phyloP scores from a whole-genome alignment of 2,329 filamentous ascomycete species.

The Neoscytalidium dimidiatum region DNA sequence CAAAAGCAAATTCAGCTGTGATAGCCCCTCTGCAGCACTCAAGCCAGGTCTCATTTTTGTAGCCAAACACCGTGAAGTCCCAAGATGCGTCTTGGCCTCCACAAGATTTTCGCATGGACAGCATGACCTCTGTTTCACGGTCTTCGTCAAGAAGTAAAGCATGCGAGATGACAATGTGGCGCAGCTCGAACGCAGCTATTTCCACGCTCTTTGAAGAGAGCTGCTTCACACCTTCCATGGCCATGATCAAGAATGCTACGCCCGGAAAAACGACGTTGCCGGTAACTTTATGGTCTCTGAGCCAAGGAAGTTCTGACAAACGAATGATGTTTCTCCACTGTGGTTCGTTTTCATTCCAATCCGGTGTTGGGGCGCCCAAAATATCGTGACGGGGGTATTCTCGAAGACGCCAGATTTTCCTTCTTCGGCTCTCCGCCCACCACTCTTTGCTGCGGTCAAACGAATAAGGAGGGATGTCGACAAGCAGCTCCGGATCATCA shows the following conservation, averaged over 20 bases:
- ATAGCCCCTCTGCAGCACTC: slow-evolving; percentile 6
- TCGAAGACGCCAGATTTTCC: slow-evolving; percentile 24
- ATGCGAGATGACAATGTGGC: slow-evolving; percentile 1
- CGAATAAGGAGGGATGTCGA: neutral
- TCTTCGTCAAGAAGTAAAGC: neutral
- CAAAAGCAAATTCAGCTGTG: neutral
- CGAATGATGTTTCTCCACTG: slow-evolving; percentile 47
- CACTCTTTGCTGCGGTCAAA: slow-evolving; percentile 14
- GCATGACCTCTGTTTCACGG: neutral
- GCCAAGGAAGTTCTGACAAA: slow-evolving; percentile 46
- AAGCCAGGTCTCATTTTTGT: neutral
- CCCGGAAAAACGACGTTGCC: neutral
- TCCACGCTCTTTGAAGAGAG: neutral
- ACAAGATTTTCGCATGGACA: slow-evolving; percentile 1
- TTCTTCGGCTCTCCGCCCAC: slow-evolving; percentile 30
- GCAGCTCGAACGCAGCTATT: neutral
- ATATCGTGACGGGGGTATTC: slow-evolving; percentile 27
- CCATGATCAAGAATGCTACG: neutral
- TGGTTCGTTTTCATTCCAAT: slow-evolving; percentile 36
- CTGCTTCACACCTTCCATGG: slow-evolving; percentile 2
- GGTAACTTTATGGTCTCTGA: slow-evolving; percentile 44
- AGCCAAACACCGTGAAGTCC: slow-evolving; percentile 3
- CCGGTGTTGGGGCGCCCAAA: slow-evolving; percentile 29
- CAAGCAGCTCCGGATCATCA: slow-evolving; percentile 2
- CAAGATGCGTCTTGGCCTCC: neutral